phyloP scores from a whole-genome alignment of 495 filamentous ascomycete genomes.

The Evernia prunastri region DNA sequence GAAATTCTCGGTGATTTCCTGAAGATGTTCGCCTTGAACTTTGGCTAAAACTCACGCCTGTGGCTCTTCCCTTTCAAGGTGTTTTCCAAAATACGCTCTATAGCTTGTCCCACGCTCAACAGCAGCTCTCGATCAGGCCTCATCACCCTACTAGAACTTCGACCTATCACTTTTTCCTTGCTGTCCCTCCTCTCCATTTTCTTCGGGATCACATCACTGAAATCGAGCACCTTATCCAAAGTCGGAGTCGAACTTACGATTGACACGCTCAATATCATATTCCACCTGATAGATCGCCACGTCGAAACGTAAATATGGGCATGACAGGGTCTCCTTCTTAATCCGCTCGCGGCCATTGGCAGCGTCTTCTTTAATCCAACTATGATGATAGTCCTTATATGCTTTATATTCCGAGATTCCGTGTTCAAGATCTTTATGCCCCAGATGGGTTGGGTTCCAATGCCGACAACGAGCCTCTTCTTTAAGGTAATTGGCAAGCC shows the following conservation, averaged over 20 bases:
- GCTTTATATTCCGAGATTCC: background rate
- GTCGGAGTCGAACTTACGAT: background rate
- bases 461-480: background rate
- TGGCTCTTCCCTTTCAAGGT: background rate
- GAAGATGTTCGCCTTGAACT: constrained; percentile 18
- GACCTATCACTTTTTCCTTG: background rate
- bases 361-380: background rate
- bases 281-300: background rate
- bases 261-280: background rate
- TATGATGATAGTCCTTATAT: background rate
- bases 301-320: background rate
- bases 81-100: background rate
- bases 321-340: background rate
- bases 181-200: background rate
- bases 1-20: constrained; percentile 25
- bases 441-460: background rate
- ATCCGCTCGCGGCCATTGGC: background rate
- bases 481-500: background rate
- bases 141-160: background rate
- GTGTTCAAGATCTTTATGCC: background rate
- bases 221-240: background rate
- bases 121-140: background rate
- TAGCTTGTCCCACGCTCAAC: background rate
- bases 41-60: background rate
- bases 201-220: background rate